A percentile compares a stretch with the other conserved stretches of the same genome.
phyloP scores from a whole-genome alignment of 768 basidiomycete genomes.

The Nevesoporus exiguus region DNA sequence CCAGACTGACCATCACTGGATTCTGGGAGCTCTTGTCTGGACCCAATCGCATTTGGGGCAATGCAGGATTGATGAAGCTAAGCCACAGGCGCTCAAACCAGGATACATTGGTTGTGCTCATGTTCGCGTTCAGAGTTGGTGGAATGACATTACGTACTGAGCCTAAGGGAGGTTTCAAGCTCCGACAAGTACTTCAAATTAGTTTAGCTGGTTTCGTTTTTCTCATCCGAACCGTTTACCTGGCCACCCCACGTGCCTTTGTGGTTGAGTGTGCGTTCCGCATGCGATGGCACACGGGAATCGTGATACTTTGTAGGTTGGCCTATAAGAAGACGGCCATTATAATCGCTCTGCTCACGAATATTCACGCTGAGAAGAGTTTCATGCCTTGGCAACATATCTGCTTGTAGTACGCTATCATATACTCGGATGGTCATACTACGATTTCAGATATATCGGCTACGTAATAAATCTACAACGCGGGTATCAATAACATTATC shows the following conservation, averaged over 20 bases:
- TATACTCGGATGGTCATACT: neutral
- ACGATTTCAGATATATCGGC: neutral
- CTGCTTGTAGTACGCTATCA: neutral
- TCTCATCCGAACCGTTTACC: conserved; percentile 35
- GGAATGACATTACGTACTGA: neutral
- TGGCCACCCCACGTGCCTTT: conserved; percentile 45
- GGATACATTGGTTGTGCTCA: conserved; percentile 5
- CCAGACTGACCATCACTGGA: conserved; percentile 59
- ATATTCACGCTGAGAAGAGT: conserved; percentile 70
- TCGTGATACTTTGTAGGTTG: conserved; percentile 40
- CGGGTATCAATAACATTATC: conserved; percentile 3
- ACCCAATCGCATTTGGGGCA: conserved; percentile 60
- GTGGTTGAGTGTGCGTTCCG: conserved; percentile 57
- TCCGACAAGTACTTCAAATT: conserved; percentile 21
- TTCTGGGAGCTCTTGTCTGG: conserved; percentile 49
- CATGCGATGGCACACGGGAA: conserved; percentile 46
- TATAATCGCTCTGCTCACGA: conserved; percentile 83
- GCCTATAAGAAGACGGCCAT: conserved; percentile 56
- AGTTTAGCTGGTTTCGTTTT: neutral
- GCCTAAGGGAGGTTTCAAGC: conserved; percentile 13
- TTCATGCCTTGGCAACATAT: conserved; percentile 79
- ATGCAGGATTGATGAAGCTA: conserved; percentile 35
- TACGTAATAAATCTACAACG: neutral
- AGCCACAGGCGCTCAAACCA: conserved; percentile 27
- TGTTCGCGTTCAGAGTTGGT: conserved; percentile 2